Conservation (phyloP, 805 yeast species). For the Metahyphopichia silvanorum region DNA sequence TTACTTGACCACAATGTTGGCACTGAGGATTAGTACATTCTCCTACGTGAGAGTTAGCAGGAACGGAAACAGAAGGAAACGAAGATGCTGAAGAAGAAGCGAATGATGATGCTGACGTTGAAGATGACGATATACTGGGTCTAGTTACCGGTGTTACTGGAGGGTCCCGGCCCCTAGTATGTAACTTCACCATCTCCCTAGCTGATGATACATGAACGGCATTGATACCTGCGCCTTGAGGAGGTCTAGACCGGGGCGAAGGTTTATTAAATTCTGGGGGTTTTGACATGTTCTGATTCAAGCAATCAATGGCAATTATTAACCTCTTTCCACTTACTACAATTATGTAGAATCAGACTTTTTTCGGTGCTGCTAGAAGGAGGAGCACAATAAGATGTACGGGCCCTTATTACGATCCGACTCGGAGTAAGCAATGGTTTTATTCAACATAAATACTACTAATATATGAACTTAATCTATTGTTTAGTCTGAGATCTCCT, state of each 20-base stretch:
- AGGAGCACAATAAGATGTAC: not conserved
- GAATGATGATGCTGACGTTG: conserved; percentile 13
- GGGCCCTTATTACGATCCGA: not conserved
- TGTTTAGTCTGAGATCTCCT: conserved; percentile 7
- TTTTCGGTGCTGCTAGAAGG: not conserved
- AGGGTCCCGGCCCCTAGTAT: conserved; percentile 41
- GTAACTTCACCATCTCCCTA: conserved; percentile 55
- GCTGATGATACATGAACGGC: conserved; percentile 60
- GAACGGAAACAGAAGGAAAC: conserved; percentile 26
- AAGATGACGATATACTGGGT: conserved; percentile 9
- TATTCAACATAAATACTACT: not conserved
- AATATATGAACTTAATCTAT: not conserved
- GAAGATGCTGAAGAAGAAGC: conserved; percentile 7
- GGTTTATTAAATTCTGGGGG: conserved; percentile 2
- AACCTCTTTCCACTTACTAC: too few relatives aligned
- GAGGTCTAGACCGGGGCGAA: conserved; percentile 1
- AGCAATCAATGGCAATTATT: too few relatives aligned
- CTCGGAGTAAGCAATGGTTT: not conserved
- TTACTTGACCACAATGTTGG: conserved; percentile 64
- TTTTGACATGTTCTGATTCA: too few relatives aligned
- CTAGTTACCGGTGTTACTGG: conserved; percentile 2
- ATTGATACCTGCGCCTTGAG: conserved; percentile 37
- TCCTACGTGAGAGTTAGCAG: conserved; percentile 40
- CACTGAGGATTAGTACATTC: conserved; percentile 48
- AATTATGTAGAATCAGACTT: too few relatives aligned